Base-by-base conservation (phyloP, 1,284 basidiomycete genomes). In the Tylopilus sp. region DNA sequence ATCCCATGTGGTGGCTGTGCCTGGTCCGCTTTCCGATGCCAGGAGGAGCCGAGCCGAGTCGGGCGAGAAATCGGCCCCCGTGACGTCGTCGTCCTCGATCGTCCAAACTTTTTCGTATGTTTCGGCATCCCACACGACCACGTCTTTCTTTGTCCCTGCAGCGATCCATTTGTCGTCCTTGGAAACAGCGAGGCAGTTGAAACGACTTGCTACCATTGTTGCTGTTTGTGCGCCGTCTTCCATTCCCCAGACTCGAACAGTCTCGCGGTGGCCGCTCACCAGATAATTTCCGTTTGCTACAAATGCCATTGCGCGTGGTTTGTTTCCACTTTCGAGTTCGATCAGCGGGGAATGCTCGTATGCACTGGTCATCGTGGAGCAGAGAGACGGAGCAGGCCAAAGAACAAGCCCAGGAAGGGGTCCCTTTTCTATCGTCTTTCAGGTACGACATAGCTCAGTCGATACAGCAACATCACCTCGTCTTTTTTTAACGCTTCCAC, bases 21-120 rank as follows among this genome's bases (percentile, higher is more conserved):
- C 40, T 10, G 40, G 40, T 2, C 32, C 14, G 22, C 3, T n/a
- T 6, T 17, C 24, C 2, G 41, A 57, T 9, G 44, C 45, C 2
- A 6, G 7, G 31, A 58, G 20, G 7, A 61, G 44, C 7, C n/a
- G 43, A n/a, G 45, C 35, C 25, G 59, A 58, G 45, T 54, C 39
- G 2, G 55, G 58, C 1, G 53, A 59, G 40, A 60, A 57, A 13
- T 59, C 54, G 22, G 60, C 31, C 1, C 32, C 31, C 4, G n/a
- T 7, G 22, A 43, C 9, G 17, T 9, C 4, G 5, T 20, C 0
- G 0, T 19, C 20, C 11, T 41, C 25, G 33, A 41, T 31, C 9
- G 20, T 3, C 4, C 42, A 26, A 13, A 43, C 49, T 5, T 7
- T 10, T 19, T 50, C 1, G 35, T 25, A 33, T 0, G 37, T 43